These are phyloP conservation scores for Huntiella savannae DNA, from an alignment of 2,329 filamentous ascomycete species.

Conservation along the genomic window DNA sequence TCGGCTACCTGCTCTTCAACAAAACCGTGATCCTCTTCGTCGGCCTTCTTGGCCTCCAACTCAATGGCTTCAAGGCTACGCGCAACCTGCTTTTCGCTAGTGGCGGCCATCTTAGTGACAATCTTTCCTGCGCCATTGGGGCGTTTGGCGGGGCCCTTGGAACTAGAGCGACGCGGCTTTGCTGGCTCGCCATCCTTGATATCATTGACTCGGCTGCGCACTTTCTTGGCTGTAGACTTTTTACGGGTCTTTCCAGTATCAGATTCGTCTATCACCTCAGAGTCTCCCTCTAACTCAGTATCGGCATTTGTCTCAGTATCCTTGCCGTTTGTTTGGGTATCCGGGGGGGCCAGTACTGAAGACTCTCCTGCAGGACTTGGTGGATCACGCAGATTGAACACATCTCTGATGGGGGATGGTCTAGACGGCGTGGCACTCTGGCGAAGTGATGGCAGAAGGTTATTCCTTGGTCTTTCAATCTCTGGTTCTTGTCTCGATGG, in stretches of 20 bases:
- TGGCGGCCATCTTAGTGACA: conserved; percentile 31
- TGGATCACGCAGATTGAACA: background rate
- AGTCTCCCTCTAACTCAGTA: conserved; percentile 11
- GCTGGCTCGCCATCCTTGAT: conserved; percentile 29
- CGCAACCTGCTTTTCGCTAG: conserved; percentile 25
- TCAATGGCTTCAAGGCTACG: conserved; percentile 23
- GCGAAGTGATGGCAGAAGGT: conserved; percentile 5
- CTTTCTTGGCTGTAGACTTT: conserved; percentile 13
- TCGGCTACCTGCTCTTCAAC: conserved; percentile 26
- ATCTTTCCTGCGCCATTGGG: conserved; percentile 43
- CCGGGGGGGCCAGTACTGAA: conserved; percentile 8
- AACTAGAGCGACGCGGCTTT: conserved; percentile 34
- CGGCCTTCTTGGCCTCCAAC: conserved; percentile 20
- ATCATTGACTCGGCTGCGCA: conserved; percentile 31
- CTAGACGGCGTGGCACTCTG: conserved; percentile 5
- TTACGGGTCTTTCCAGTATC: conserved; percentile 12
- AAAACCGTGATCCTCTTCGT: conserved; percentile 18
- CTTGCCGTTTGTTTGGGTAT: conserved; percentile 5
- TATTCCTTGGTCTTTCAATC: conserved; percentile 3
- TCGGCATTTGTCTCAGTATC: conserved; percentile 8
- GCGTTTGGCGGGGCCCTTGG: conserved; percentile 34
- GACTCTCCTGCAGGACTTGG: background rate
- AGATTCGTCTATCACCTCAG: conserved; percentile 10
- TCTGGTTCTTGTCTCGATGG: background rate
- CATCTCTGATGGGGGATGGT: conserved; percentile 2